Evolutionary conservation across 176 grass and related monocot genomes (phyloP), one percentile per base, ranked within the genome.

Genomic region (Phoenix roebelenii): DNA sequence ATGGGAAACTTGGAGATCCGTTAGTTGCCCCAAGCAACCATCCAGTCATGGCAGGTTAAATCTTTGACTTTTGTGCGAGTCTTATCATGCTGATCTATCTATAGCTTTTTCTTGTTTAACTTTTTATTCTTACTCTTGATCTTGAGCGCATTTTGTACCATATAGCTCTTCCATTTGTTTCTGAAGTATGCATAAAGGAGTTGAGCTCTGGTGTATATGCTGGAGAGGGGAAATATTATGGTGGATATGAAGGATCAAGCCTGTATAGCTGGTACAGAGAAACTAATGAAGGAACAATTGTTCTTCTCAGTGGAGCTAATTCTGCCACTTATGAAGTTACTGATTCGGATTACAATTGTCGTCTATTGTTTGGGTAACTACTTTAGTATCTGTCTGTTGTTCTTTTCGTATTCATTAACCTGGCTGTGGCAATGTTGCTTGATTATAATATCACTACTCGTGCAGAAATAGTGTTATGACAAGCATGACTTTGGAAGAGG

Each of bases 231-330:
- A 78, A 72, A 53, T 98, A 98, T 82, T 98, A 98, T 78, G 93
- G 93, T 85, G 93, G 93, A 72, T 78, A 92, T 58, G 87, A 98
- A 67, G 93, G 93, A 57, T 77, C 66, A 67, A 98, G 87, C 78
- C 71, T 91, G 32, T 88, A 76, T 74, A 91, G 66, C 50, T 98
- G 93, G 93, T 85, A 98, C 63, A 80, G 78, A 65, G 87, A 92
- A 63, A 80, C 75, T 60, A 81, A 64, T 70, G 91, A 96, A 71
- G 93, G 93, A 88, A 82, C 53, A 58, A 76, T 78, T 60, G 24
- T 73, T 75, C 79, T 61, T 60, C 79, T 92, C 52, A 73, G 73
- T 74, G 73, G 67, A 17, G 79, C 81, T 78, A 51, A 88, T 92
- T 92, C 84, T 59, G 61, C 72, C 29, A 80, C 73, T 76, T 88